These are phyloP conservation scores for Amanita polypyramis DNA, from an alignment of 768 basidiomycete species.

Conservation along the genomic window DNA sequence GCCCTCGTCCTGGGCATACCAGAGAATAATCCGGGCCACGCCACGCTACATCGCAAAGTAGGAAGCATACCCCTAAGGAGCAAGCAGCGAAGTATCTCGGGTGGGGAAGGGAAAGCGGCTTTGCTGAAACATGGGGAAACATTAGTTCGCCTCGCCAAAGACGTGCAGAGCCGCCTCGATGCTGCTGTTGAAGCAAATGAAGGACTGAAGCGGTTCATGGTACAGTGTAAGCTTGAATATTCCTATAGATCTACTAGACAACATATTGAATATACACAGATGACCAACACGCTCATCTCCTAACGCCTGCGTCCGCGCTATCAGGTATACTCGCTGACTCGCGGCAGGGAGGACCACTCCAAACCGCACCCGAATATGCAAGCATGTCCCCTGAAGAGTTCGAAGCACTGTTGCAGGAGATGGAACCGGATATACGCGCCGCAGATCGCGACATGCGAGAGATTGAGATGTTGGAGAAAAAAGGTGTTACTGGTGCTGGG, in stretches of 20 bases:
- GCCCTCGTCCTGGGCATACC: conserved; percentile 51
- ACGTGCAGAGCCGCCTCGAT: conserved; percentile 47
- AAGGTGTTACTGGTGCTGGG: conserved; percentile 63
- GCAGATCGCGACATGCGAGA: conserved; percentile 78
- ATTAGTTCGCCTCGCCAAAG: conserved; percentile 47
- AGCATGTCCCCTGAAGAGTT: conserved; percentile 60
- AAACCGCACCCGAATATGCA: conserved; percentile 38
- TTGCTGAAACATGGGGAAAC: conserved; percentile 39
- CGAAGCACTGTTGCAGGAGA: conserved; percentile 61
- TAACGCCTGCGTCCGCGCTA: conserved; percentile 69
- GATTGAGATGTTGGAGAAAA: conserved; percentile 59
- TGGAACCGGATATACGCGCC: conserved; percentile 76
- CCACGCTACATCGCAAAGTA: not conserved
- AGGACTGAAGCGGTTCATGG: conserved; percentile 63
- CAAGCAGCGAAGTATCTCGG: not conserved
- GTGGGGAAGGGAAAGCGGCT: conserved; percentile 16
- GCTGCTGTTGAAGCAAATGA: conserved; percentile 57
- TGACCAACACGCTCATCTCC: conserved; percentile 63
- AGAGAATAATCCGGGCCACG: not conserved
- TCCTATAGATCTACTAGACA: not conserved
- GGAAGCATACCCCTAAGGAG: not conserved
- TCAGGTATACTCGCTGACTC: conserved; percentile 46
- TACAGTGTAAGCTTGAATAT: conserved; percentile 42
- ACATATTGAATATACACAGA: conserved; percentile 29
- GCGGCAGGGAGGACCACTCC: conserved; percentile 9